A percentile compares a stretch with the other conserved stretches of the same genome.
Conservation (phyloP, 2,329 filamentous ascomycete species). For the Trichophyton equinum region DNA sequence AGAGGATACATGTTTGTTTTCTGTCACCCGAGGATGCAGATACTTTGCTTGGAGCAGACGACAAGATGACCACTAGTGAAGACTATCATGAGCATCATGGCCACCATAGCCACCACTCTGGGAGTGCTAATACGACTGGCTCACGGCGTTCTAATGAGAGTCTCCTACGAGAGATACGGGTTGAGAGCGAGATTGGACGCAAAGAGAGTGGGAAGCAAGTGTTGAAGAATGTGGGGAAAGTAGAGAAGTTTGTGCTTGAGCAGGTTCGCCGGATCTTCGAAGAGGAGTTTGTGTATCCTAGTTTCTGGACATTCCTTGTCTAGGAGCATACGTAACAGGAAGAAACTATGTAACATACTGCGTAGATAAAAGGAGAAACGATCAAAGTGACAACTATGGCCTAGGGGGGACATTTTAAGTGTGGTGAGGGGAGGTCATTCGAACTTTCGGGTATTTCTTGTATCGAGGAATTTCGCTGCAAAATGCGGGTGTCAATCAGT, state of each 20-base stretch:
- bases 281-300: slow-evolving; percentile 96
- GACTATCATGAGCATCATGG: slow-evolving; percentile 7
- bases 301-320: slow-evolving; percentile 94
- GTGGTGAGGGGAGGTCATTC: not conserved
- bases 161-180: slow-evolving; percentile 78
- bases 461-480: not conserved
- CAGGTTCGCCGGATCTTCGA: slow-evolving; percentile 96
- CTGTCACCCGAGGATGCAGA: slow-evolving; percentile 82
- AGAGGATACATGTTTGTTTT: slow-evolving; percentile 86
- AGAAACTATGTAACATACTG: not conserved
- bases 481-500: not conserved
- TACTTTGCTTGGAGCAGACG: slow-evolving; percentile 46
- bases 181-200: slow-evolving; percentile 95
- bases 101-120: slow-evolving; percentile 3
- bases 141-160: slow-evolving; percentile 49
- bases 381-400: not conserved
- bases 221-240: slow-evolving; percentile 95
- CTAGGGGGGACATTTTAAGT: not conserved
- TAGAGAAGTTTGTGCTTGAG: slow-evolving; percentile 92
- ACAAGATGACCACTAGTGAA: slow-evolving; percentile 8
- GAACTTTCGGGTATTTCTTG: not conserved
- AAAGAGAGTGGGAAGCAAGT: slow-evolving; percentile 86
- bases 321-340: slow-evolving; percentile 27
- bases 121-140: slow-evolving; percentile 15
- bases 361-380: not conserved